phyloP scores from a whole-genome alignment of 441 rosid genomes.

The Viola pubescens region DNA sequence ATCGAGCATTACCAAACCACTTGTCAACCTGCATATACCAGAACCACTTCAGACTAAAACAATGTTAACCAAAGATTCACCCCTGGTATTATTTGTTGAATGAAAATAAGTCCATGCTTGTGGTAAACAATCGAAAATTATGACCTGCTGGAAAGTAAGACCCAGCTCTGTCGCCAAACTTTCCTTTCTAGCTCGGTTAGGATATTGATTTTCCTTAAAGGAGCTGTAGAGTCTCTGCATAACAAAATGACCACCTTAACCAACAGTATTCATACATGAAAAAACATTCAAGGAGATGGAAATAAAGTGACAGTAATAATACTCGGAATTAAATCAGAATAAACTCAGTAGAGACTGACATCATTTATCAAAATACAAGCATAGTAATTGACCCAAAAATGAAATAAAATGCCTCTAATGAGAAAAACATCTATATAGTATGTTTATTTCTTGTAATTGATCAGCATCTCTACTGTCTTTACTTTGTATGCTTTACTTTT shows the following conservation, averaged over 20 bases:
- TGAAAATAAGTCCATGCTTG: neutral
- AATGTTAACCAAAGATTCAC: neutral
- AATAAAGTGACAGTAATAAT: too few relatives aligned
- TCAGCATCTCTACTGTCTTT: too few relatives aligned
- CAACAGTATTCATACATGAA: neutral
- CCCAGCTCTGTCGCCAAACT: constrained; percentile 60
- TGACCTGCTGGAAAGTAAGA: constrained; percentile 59
- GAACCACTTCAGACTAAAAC: neutral
- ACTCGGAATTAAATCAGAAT: too few relatives aligned
- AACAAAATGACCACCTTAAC: constrained; percentile 13
- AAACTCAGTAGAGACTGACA: too few relatives aligned
- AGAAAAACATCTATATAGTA: too few relatives aligned
- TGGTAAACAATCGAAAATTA: neutral
- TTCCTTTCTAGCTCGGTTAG: constrained; percentile 52
- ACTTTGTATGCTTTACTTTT: too few relatives aligned
- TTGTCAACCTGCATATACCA: constrained; percentile 48
- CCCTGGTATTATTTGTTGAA: neutral
- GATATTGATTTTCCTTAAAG: constrained; percentile 65
- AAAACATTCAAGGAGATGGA: too few relatives aligned
- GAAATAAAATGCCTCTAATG: too few relatives aligned
- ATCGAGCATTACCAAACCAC: constrained; percentile 86
- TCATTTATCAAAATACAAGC: too few relatives aligned
- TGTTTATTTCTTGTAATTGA: too few relatives aligned
- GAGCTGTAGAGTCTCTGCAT: constrained; percentile 54
- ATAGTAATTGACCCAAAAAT: too few relatives aligned